Conservation (phyloP, 441 rosid genomes). For the California macrophylla region DNA sequence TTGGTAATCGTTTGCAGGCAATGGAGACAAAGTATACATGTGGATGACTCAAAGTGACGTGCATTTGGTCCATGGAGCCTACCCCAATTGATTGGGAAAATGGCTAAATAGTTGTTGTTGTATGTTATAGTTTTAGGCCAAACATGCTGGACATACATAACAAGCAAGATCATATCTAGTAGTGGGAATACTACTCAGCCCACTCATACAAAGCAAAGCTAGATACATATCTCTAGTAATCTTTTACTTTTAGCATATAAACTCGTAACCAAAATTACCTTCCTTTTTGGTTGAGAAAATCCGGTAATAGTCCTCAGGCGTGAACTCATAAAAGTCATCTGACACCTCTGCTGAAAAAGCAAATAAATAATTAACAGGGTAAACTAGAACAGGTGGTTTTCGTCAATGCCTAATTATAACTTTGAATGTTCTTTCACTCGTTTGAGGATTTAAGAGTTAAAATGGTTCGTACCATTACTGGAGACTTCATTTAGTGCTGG, state of each 20-base stretch:
- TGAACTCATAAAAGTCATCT: slow-evolving; percentile 77
- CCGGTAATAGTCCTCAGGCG: slow-evolving; percentile 66
- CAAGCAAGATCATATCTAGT: not conserved
- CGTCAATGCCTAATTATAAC: not conserved
- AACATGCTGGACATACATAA: not conserved
- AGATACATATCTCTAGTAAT: not conserved
- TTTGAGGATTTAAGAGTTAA: not conserved
- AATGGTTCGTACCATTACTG: slow-evolving; percentile 27
- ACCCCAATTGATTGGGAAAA: too few species aligned
- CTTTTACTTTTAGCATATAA: not conserved
- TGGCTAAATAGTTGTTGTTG: too few species aligned
- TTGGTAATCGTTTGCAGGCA: too few species aligned
- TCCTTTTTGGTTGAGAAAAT: slow-evolving; percentile 46
- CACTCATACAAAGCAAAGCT: not conserved
- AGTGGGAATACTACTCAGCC: not conserved
- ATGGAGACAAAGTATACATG: too few species aligned
- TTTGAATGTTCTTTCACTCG: not conserved
- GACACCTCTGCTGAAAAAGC: slow-evolving; percentile 40
- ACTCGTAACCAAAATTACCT: slow-evolving; percentile 29
- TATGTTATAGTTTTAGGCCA: not conserved
- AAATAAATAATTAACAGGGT: slow-evolving; percentile 4
- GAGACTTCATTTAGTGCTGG: slow-evolving; percentile 33
- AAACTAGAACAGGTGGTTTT: not conserved
- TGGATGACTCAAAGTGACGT: too few species aligned
- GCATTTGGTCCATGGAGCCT: too few species aligned